Evolutionary conservation across 495 filamentous ascomycete species (phyloP).

Genomic region (Xylaria longipes): DNA sequence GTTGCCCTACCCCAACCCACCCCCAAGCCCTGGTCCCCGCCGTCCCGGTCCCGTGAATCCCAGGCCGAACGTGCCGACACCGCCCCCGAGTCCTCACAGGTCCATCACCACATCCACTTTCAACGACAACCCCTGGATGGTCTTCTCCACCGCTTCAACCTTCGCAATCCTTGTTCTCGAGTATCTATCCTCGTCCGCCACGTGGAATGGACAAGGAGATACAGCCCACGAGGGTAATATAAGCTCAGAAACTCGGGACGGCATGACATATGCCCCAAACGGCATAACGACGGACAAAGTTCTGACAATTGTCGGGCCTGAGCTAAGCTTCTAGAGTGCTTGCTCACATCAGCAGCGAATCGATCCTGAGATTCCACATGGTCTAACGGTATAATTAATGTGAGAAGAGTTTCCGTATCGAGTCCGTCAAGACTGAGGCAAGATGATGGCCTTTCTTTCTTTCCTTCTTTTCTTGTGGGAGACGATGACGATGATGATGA

Average conservation of each 20-base stretch:
- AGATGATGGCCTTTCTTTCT: too few relatives aligned
- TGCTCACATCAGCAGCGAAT: neutral
- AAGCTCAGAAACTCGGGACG: neutral
- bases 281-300: neutral
- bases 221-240: neutral
- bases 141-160: neutral
- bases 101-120: neutral
- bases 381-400: neutral
- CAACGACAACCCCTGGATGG: neutral
- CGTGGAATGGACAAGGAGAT: neutral
- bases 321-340: neutral
- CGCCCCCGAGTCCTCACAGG: slow-evolving; percentile 39
- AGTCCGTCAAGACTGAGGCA: neutral
- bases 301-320: neutral
- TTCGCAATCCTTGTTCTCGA: neutral
- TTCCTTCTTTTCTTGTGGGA: neutral
- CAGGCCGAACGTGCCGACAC: slow-evolving; percentile 39
- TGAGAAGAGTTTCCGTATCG: too few relatives aligned
- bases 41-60: slow-evolving; percentile 38
- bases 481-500: neutral
- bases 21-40: slow-evolving; percentile 38
- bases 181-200: neutral
- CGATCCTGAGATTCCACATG: neutral
- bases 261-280: neutral
- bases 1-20: slow-evolving; percentile 36